phyloP scores from a whole-genome alignment of 2,329 filamentous ascomycete species.

The Paraphoma sp. region DNA sequence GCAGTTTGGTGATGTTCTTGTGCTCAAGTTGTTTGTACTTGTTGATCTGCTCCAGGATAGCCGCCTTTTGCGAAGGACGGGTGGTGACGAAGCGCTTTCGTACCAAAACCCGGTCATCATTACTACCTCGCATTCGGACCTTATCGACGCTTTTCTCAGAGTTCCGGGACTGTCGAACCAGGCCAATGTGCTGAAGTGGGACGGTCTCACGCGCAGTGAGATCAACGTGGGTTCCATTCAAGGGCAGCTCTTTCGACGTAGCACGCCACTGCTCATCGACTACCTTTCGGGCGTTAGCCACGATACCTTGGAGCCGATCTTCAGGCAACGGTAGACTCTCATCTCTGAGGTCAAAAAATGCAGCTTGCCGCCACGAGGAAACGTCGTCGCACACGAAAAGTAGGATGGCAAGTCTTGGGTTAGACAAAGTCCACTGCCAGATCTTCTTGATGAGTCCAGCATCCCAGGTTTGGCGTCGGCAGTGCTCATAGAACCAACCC shows the following conservation, averaged over 20 bases:
- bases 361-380: constrained; percentile 46
- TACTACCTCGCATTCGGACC: constrained; percentile 43
- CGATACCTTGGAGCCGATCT: constrained; percentile 46
- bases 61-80: constrained; percentile 43
- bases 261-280: constrained; percentile 51
- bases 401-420: constrained; percentile 47
- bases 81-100: constrained; percentile 47
- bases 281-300: constrained; percentile 44
- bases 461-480: constrained; percentile 46
- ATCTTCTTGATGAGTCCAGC: constrained; percentile 42
- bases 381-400: constrained; percentile 49
- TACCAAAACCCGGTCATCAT: constrained; percentile 43
- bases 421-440: constrained; percentile 50
- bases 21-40: constrained; percentile 48
- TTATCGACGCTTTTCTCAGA: constrained; percentile 46
- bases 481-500: constrained; percentile 45
- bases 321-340: constrained; percentile 47
- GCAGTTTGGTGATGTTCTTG: constrained; percentile 46
- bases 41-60: constrained; percentile 45
- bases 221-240: constrained; percentile 47
- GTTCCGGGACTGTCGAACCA: constrained; percentile 39
- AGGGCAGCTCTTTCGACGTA: constrained; percentile 46
- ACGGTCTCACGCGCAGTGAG: constrained; percentile 45
- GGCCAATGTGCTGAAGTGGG: constrained; percentile 42
- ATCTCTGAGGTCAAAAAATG: constrained; percentile 47